phyloP scores from a whole-genome alignment of 768 basidiomycete genomes.

The Exsudoporus frostii region DNA sequence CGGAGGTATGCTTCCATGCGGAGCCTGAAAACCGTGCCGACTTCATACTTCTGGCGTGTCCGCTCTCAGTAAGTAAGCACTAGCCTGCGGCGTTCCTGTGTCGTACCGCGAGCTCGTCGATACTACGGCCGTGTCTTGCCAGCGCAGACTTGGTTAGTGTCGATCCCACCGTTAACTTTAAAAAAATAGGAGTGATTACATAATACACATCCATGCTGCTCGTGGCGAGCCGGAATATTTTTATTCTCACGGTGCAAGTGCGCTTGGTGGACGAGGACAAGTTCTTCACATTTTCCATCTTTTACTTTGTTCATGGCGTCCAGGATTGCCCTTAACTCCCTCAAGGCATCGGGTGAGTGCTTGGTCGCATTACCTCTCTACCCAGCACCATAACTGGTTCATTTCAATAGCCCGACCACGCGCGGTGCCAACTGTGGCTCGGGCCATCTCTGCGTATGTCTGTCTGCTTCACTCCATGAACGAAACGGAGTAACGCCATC shows the following conservation, averaged over 20 bases:
- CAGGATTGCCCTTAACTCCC: slow-evolving; percentile 64
- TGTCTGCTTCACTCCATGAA: slow-evolving; percentile 3
- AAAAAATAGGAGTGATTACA: slow-evolving; percentile 5
- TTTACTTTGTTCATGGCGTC: slow-evolving; percentile 50
- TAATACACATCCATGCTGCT: slow-evolving; percentile 9
- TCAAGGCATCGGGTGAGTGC: slow-evolving; percentile 56
- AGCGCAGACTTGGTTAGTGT: too few species aligned
- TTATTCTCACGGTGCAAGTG: slow-evolving; percentile 27
- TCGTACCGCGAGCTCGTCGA: too few species aligned
- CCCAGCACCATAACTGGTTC: not conserved
- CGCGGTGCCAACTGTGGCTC: slow-evolving; percentile 45
- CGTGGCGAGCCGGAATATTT: slow-evolving; percentile 33
- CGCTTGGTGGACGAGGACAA: not conserved
- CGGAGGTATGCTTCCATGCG: too few species aligned
- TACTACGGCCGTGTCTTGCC: too few species aligned
- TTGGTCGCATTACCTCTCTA: not conserved
- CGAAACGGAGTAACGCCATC: slow-evolving; percentile 5
- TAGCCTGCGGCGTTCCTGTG: too few species aligned
- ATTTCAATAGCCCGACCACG: slow-evolving; percentile 50
- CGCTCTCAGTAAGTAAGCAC: too few species aligned
- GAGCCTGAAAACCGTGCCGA: too few species aligned
- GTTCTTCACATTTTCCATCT: slow-evolving; percentile 7
- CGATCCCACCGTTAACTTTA: too few species aligned
- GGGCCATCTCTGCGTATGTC: slow-evolving; percentile 47
- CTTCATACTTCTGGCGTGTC: too few species aligned